Base-by-base conservation (phyloP, 2,329 filamentous ascomycete genomes). In the Verticillium nubilum region DNA sequence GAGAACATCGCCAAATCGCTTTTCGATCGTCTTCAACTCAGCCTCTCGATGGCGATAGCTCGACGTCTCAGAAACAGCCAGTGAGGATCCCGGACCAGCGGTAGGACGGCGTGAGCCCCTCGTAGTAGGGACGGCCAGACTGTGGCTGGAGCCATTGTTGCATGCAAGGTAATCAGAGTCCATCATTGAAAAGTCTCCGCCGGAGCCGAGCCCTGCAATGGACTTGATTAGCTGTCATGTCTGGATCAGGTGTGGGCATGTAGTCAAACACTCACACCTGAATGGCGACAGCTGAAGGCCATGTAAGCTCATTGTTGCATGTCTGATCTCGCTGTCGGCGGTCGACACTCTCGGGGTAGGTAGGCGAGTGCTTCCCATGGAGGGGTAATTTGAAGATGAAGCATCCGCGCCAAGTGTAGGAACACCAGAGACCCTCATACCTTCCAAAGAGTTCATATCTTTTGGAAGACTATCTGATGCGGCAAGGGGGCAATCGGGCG, bases 21-120 rank as follows among this genome's bases (percentile, higher is more conserved):
- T 73, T 57, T 76, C 69, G 23, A 80, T 73, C 1, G 73, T 73
- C 37, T 61, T 66, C 13, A 76, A 67, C 64, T 78, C 76, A 9
- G 65, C 65, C 58, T 78, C 76, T 56, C 72, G 72, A 27, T 72
- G 71, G 26, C 66, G 66, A 42, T 75, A 74, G 60, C 73, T 76
- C 1, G 70, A 68, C n/a, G 72, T 72, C 55, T 76, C 73, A 2
- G 76, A 75, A 6, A 64, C 61, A 6, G 65, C 61, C 1, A 60
- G 29, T 9, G 70, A 70, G 12, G 47, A 52, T 12, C 19, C 29
- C 17, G 15, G n/a, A 23, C 19, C 7, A 7, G 42, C 25, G 5
- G 33, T 56, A 7, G 15, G 52, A 33, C 52, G 52, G 7, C 52
- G 52, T 6, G 54, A 42, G 17, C 27, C 13, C 2, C 17, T 17